A percentile compares a stretch with the other conserved stretches of the same genome.
phyloP scores from a whole-genome alignment of 768 basidiomycete genomes.

The Macrolepiota albuminosa region DNA sequence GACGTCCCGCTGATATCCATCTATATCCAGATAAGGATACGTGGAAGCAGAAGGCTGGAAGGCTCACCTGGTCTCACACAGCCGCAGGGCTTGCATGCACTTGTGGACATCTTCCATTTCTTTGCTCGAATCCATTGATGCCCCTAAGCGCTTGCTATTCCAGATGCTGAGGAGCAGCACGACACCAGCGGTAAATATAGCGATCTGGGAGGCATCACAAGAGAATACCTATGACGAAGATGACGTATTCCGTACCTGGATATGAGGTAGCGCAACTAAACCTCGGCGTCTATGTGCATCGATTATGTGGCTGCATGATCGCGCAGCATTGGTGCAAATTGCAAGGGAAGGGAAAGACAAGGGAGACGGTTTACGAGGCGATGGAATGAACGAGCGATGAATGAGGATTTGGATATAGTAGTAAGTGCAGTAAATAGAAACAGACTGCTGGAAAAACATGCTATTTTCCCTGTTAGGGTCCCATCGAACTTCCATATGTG shows the following conservation, averaged over 20 bases:
- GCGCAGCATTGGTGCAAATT: conserved; percentile 75
- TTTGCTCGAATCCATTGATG: conserved; percentile 41
- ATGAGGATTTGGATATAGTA: conserved; percentile 68
- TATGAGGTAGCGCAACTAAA: conserved; percentile 24
- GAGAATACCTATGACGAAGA: conserved; percentile 1
- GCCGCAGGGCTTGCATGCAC: conserved; percentile 51
- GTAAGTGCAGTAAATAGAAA: conserved; percentile 41
- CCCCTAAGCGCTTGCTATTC: conserved; percentile 51
- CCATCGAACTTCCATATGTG: conserved; percentile 39
- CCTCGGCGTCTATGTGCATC: conserved; percentile 47
- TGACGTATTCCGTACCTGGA: conserved; percentile 26
- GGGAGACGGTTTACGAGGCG: conserved; percentile 41
- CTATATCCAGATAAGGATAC: background rate
- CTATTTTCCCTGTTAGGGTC: conserved; percentile 42
- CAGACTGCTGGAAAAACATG: conserved; percentile 57
- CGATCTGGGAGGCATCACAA: conserved; percentile 22
- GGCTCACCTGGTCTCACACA: conserved; percentile 30
- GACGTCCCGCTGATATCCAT: conserved; percentile 42
- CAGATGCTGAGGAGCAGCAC: conserved; percentile 66
- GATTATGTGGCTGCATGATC: conserved; percentile 76
- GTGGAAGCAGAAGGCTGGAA: background rate
- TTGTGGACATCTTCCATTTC: conserved; percentile 64
- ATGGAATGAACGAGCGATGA: conserved; percentile 75
- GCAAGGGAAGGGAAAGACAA: conserved; percentile 63
- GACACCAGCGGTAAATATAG: conserved; percentile 43